These are phyloP conservation scores for Ascochyta fabae DNA, from an alignment of 2,329 filamentous ascomycete genomes.

Conservation along the genomic window DNA sequence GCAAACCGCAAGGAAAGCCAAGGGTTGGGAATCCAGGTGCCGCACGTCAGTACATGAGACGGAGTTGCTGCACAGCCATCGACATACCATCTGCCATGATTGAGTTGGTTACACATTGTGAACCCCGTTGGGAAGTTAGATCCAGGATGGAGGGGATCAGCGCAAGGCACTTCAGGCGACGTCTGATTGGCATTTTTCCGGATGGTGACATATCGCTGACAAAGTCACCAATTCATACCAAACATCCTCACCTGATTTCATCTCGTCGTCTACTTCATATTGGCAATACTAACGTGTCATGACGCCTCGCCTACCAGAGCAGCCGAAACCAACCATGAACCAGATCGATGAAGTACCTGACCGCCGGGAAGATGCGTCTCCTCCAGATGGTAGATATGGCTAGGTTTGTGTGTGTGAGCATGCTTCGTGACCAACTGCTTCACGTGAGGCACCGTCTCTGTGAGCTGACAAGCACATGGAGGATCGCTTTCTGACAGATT, in stretches of 20 bases:
- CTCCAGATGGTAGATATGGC: constrained; percentile 28
- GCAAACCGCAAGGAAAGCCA: constrained; percentile 49
- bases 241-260: not conserved
- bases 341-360: not conserved
- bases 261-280: not conserved
- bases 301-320: not conserved
- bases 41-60: not conserved
- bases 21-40: constrained; percentile 2
- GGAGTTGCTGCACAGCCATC: not conserved
- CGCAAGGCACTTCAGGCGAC: not conserved
- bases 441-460: constrained; percentile 29
- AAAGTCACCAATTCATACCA: not conserved
- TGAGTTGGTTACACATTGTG: not conserved
- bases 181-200: not conserved
- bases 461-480: constrained; percentile 4
- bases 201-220: not conserved
- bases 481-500: constrained; percentile 1
- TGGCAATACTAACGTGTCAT: not conserved
- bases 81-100: not conserved
- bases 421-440: constrained; percentile 22
- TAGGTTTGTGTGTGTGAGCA: constrained; percentile 23
- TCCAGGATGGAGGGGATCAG: not conserved
- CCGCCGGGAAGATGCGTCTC: constrained; percentile 1
- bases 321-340: not conserved
- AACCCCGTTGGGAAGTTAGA: not conserved